Evolutionary conservation across 805 yeast genomes (phyloP).

Genomic region (Debaryomyces hansenii): DNA sequence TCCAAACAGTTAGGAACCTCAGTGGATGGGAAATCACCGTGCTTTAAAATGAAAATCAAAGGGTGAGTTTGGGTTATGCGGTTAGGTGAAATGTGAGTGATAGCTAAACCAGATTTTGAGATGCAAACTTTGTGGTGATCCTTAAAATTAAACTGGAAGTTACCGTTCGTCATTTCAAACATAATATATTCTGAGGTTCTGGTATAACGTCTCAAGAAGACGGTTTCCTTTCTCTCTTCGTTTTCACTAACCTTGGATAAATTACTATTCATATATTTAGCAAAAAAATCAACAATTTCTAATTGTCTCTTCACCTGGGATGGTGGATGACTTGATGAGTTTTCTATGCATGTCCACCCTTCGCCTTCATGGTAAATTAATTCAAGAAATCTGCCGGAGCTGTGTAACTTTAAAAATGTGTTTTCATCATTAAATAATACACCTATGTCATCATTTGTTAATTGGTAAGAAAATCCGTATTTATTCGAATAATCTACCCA

Average conservation of each 20-base stretch:
- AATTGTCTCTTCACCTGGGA: slow-evolving; percentile 63
- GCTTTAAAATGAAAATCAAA: slow-evolving; percentile 42
- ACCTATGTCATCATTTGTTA: slow-evolving; percentile 87
- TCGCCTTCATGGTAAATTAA: slow-evolving; percentile 46
- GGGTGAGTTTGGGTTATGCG: slow-evolving; percentile 71
- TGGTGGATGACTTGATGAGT: slow-evolving; percentile 44
- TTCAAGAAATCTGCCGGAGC: slow-evolving; percentile 66
- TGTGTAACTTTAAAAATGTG: slow-evolving; percentile 70
- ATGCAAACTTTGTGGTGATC: slow-evolving; percentile 90
- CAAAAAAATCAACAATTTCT: slow-evolving; percentile 84
- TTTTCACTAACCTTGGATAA: slow-evolving; percentile 76
- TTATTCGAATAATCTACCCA: slow-evolving; percentile 98
- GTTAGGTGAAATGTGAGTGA: slow-evolving; percentile 80
- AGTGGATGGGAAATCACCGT: slow-evolving; percentile 41
- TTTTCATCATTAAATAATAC: slow-evolving; percentile 85
- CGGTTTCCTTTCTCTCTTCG: slow-evolving; percentile 61
- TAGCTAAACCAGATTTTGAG: slow-evolving; percentile 69
- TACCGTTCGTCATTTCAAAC: slow-evolving; percentile 92
- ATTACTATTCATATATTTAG: slow-evolving; percentile 89
- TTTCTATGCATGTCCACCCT: slow-evolving; percentile 49
- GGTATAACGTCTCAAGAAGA: slow-evolving; percentile 79
- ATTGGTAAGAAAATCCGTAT: slow-evolving; percentile 92
- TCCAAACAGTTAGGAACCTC: slow-evolving; percentile 44
- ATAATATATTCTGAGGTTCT: slow-evolving; percentile 79
- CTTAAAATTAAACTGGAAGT: slow-evolving; percentile 90